Evolutionary conservation across 305 asterid species (phyloP), one percentile per base, ranked within the genome.

Genomic region (Solanum hybrid): DNA sequence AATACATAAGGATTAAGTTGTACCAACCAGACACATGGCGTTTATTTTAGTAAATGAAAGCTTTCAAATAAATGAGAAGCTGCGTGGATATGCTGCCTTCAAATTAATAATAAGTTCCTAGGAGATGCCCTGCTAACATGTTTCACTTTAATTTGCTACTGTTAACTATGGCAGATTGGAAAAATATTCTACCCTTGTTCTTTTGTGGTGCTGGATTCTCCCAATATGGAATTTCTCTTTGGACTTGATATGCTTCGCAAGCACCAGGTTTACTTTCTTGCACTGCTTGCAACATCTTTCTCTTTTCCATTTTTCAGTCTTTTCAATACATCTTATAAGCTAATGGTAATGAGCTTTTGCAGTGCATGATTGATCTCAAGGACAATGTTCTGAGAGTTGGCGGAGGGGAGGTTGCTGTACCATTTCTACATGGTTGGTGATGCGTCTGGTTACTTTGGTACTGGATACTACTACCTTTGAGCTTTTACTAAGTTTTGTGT

Each of bases 211-310:
- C 91, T 97, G 94, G 99, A 97, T 93, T 89, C 96, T 85, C 96
- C 99, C 85, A 96, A 96, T 94, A 97, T 97, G 99, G 99, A 96
- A 89, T 97, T 97, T 93, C 97, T 97, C 71, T 97, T 97, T 91
- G 99, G 99, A 73, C 92, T 97, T 94, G 99, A 97, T 89, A 97
- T 96, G 99, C 97, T 97, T 88, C 98, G 98, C 89, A 97, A 97
- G 93, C 99, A 97, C 92, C 99, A 97, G 94, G 99, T 94, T 85
- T 94, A 88, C 80, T 37, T 85, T 85, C 76, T 85, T 60, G 10
- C 88, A 29, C 9, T 85, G 88, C 10, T 12, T 60, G 77, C 69
- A 85, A 60, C 34, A 56, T 90, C 76, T 89, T 87, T 88, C 24
- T 40, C 6, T 38, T 85, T 91, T 37, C 87, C 56, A 66, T 88